These are phyloP conservation scores for Trichoderma reesei DNA, from an alignment of 495 filamentous ascomycete species.

Conservation along the genomic window DNA sequence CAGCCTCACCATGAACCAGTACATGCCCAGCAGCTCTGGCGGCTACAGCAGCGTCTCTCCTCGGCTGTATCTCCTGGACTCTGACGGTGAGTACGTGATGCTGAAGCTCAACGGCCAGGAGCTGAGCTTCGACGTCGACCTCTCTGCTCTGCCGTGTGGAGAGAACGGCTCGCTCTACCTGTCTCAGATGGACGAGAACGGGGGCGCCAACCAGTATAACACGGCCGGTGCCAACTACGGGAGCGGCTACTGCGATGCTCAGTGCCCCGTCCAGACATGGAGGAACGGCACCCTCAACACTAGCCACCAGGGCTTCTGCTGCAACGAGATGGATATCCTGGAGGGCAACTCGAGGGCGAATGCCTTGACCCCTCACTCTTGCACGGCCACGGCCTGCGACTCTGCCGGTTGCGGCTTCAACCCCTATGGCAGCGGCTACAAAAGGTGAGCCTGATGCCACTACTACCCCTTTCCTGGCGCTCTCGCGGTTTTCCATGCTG, in stretches of 20 bases:
- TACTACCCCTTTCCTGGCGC: not conserved
- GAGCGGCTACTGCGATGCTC: constrained; percentile 56
- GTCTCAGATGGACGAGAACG: constrained; percentile 44
- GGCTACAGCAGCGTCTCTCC: constrained; percentile 30
- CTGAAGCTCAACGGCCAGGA: constrained; percentile 46
- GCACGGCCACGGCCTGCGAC: constrained; percentile 41
- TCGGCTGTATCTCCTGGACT: constrained; percentile 46
- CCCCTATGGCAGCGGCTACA: constrained; percentile 43
- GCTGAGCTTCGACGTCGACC: constrained; percentile 50
- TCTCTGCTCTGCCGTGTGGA: constrained; percentile 47
- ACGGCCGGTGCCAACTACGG: constrained; percentile 51
- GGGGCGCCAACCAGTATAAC: constrained; percentile 44
- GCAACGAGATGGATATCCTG: constrained; percentile 50
- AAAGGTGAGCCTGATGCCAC: not conserved
- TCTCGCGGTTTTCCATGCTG: not conserved
- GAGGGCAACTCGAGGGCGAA: constrained; percentile 47
- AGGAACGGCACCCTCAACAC: constrained; percentile 45
- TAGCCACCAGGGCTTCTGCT: constrained; percentile 35
- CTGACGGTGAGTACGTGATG: constrained; percentile 41
- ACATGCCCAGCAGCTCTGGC: constrained; percentile 26
- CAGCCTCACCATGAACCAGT: constrained; percentile 35
- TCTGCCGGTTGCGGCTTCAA: constrained; percentile 53
- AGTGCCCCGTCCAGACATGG: constrained; percentile 44
- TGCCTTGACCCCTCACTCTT: constrained; percentile 43
- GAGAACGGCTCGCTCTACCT: constrained; percentile 56